Evolutionary conservation across 345 rosid genomes (phyloP).

Genomic region (Linum trigynum): DNA sequence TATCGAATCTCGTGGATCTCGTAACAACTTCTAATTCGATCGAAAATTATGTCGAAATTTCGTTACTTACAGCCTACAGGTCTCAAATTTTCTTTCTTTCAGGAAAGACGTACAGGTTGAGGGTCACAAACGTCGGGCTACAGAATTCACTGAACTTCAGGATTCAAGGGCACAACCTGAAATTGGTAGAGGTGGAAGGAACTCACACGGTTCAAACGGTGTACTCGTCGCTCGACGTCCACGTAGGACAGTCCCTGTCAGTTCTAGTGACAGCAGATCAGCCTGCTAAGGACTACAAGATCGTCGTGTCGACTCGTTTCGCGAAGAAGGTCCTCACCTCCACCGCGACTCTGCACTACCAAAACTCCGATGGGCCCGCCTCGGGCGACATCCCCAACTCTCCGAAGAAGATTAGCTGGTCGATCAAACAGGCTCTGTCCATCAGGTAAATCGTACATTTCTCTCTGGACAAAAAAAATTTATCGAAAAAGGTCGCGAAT

Average conservation of each 20-base stretch:
- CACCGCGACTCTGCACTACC: background rate
- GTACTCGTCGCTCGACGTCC: background rate
- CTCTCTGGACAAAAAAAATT: background rate
- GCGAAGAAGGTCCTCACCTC: background rate
- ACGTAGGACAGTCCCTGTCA: slow-evolving; percentile 1
- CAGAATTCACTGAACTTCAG: background rate
- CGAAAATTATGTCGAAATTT: background rate
- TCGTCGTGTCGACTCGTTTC: background rate
- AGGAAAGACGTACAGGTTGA: background rate
- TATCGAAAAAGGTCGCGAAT: background rate
- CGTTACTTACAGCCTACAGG: background rate
- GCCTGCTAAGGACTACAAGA: background rate
- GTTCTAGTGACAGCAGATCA: background rate
- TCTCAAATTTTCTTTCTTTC: background rate
- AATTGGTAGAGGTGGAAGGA: background rate
- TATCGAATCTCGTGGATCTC: background rate
- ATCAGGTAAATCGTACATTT: background rate
- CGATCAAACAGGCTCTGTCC: background rate
- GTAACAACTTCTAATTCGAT: background rate
- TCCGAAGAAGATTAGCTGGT: background rate
- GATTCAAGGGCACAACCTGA: background rate
- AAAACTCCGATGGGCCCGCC: background rate
- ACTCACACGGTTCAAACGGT: background rate
- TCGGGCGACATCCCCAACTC: background rate
- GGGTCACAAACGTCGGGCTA: background rate